Evolutionary conservation across 2,329 filamentous ascomycete species (phyloP).

Genomic region (Colletotrichum caudatum): DNA sequence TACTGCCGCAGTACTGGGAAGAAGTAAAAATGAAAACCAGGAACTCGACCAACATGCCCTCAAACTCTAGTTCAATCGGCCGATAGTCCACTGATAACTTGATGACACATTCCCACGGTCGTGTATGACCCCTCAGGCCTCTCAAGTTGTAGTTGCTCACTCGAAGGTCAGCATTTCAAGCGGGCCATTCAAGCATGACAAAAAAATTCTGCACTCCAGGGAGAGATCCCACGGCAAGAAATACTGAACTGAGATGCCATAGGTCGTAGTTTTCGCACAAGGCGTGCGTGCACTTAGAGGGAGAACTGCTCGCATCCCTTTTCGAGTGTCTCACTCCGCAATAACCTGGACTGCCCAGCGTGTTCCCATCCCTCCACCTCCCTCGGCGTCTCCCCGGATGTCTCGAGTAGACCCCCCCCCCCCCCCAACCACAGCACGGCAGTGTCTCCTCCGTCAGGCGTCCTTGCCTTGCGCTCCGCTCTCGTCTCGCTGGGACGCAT

Average conservation of each 20-base stretch:
- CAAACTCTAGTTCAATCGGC: neutral
- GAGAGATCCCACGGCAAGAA: neutral
- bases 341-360: neutral
- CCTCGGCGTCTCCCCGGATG: conserved; percentile 3
- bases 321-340: conserved; percentile 12
- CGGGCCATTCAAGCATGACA: neutral
- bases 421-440: neutral
- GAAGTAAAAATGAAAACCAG: conserved; percentile 6
- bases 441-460: neutral
- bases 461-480: neutral
- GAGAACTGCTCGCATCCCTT: neutral
- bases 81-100: conserved; percentile 1
- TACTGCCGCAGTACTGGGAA: neutral
- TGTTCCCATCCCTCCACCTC: neutral
- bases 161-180: neutral
- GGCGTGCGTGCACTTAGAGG: neutral
- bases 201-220: neutral
- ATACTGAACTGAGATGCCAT: neutral
- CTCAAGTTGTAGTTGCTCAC: neutral
- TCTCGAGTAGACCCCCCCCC: neutral
- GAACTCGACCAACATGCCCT: neutral
- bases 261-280: neutral
- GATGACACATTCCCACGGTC: neutral
- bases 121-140: neutral
- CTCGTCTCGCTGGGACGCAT: neutral